Evolutionary conservation across 1,139 yeast species (phyloP), one percentile per base, ranked within the genome.

Genomic region (Geotrichum candidum): DNA sequence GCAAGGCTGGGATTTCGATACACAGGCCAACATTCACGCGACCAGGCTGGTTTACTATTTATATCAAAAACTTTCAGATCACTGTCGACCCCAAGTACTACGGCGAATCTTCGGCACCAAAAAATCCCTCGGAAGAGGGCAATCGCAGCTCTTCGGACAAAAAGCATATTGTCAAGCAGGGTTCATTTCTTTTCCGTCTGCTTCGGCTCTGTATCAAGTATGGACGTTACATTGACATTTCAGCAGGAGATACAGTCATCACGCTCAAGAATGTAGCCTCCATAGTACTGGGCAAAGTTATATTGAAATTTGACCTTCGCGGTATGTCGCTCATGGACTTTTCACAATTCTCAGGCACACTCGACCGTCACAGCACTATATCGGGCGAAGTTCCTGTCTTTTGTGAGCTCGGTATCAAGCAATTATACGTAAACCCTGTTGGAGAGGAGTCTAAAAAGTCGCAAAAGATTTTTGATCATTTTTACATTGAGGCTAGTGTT

Each of bases 21-120:
- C 80, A 77, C 62, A 70, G 79, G 1, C 79, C 80, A 2, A 75
- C 77, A 3, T 74, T 77, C 33, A 76, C 79, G 2, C 64, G 75
- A n/a, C 80, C 80, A 0, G 77, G 78, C 2, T 74, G 77, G 73
- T 53, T 75, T 54, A 67, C 72, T 51, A 61, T 76, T 31, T 63
- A 68, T 23, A 64, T 75, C 50, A 61, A 67, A 22, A 71, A 72
- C 48, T 63, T 73, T 29, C 76, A 74, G 50, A 60, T 75, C 45
- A 62, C 66, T 3, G 55, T 74, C 31, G 76, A 73, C 52, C 69
- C 76, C 13, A 66, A 52, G 48, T 18, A 41, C 22, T 18, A 48
- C 48, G 45, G 27, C 25, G 18, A 52, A 33, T 23, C 48, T 31
- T 4, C 38, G 27, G 15, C 38, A 23, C 18, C 33, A 27, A 33